Evolutionary conservation across 768 basidiomycete species (phyloP).

Genomic region (Lactifluus rugatus): DNA sequence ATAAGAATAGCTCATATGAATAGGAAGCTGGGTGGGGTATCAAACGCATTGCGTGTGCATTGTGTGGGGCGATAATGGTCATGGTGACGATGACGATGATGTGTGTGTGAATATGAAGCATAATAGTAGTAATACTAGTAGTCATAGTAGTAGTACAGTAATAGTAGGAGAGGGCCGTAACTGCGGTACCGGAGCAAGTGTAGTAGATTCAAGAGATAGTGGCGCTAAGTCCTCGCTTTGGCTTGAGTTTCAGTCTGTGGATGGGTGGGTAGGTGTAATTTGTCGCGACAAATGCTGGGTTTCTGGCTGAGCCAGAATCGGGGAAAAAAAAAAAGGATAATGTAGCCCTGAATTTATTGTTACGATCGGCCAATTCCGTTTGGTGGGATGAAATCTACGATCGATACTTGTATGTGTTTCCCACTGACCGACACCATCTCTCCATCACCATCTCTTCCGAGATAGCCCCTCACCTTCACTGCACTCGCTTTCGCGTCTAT

Average conservation of each 20-base stretch:
- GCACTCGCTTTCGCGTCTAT: background rate
- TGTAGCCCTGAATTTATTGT: slow-evolving; percentile 15
- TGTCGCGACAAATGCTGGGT: background rate
- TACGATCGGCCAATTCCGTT: slow-evolving; percentile 9
- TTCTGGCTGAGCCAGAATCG: background rate
- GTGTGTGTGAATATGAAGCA: background rate
- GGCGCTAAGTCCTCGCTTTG: background rate
- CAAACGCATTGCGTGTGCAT: background rate
- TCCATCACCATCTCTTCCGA: background rate
- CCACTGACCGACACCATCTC: background rate
- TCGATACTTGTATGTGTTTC: background rate
- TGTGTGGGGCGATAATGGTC: background rate
- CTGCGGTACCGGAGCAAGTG: background rate
- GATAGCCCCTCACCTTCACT: background rate
- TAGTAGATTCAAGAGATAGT: background rate
- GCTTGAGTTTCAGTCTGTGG: no score
- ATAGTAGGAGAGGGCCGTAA: background rate
- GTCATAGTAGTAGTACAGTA: no score
- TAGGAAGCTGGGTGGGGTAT: background rate
- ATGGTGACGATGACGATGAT: background rate
- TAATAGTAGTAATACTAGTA: no score
- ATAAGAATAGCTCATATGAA: background rate
- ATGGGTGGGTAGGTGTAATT: background rate
- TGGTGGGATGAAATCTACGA: background rate
- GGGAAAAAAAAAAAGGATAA: background rate